Conservation (phyloP, 768 basidiomycete genomes). For the Termitomyces sp. region DNA sequence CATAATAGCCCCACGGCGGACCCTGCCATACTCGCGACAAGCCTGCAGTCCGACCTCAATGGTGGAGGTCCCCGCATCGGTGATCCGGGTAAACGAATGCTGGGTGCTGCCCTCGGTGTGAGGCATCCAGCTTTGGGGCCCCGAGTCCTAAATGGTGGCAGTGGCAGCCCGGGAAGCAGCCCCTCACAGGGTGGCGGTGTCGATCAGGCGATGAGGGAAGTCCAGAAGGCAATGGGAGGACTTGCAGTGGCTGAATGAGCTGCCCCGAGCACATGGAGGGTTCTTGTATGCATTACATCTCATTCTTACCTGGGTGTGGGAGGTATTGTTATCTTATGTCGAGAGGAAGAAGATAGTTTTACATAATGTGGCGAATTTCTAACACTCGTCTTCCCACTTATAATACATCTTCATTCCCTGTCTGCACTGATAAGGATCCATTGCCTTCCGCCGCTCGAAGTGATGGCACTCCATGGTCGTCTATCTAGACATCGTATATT, state of each 20-base stretch:
- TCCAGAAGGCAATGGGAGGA: conserved; percentile 73
- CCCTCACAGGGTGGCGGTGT: conserved; percentile 37
- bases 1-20: conserved; percentile 42
- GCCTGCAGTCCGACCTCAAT: conserved; percentile 37
- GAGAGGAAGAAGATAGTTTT: conserved; percentile 2
- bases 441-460: not conserved
- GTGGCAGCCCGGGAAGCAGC: conserved; percentile 29
- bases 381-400: conserved; percentile 8
- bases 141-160: conserved; percentile 44
- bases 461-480: too few relatives aligned
- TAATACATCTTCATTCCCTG: conserved; percentile 6
- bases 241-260: conserved; percentile 68
- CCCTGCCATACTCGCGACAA: conserved; percentile 63
- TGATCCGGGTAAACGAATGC: conserved; percentile 86
- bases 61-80: conserved; percentile 74
- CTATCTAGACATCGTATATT: too few relatives aligned
- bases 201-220: conserved; percentile 57
- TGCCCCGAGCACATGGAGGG: conserved; percentile 1
- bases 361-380: conserved; percentile 8
- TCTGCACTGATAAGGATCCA: not conserved
- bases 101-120: conserved; percentile 79
- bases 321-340: conserved; percentile 1
- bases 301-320: conserved; percentile 3
- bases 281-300: conserved; percentile 4
- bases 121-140: conserved; percentile 72